phyloP scores from a whole-genome alignment of 192 early-diverging fungal genomes.

The Piromyces finnis region DNA sequence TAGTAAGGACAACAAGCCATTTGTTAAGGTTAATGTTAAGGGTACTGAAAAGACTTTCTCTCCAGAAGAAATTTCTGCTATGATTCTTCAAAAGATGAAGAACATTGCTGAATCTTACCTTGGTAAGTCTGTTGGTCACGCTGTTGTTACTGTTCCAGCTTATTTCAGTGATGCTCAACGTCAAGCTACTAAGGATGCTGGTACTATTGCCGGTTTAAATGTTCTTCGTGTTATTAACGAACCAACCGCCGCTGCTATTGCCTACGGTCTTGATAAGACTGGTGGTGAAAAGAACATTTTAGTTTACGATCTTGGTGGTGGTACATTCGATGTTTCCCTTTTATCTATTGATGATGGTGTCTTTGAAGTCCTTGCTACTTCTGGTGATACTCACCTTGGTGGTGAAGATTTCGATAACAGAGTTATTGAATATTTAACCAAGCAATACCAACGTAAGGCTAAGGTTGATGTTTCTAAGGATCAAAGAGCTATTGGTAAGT shows the following conservation, averaged over 20 bases:
- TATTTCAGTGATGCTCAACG: conserved; percentile 95
- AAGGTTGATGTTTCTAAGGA: conserved; percentile 65
- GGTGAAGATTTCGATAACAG: conserved; percentile 98
- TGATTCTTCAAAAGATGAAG: conserved; percentile 93
- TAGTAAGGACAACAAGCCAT: conserved; percentile 63
- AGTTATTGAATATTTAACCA: conserved; percentile 80
- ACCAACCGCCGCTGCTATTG: conserved; percentile 84
- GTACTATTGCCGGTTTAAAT: conserved; percentile 64
- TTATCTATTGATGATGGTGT: conserved; percentile 89
- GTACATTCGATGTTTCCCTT: conserved; percentile 96
- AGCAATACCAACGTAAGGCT: conserved; percentile 82
- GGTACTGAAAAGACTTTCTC: conserved; percentile 68
- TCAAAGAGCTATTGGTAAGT: conserved; percentile 79
- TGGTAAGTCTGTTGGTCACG: conserved; percentile 70
- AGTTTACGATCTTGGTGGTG: conserved; percentile 94
- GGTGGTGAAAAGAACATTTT: conserved; percentile 79
- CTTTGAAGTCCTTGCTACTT: conserved; percentile 87
- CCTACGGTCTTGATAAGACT: conserved; percentile 90
- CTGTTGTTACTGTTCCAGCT: conserved; percentile 90
- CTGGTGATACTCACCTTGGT: conserved; percentile 77
- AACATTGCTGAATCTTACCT: conserved; percentile 79
- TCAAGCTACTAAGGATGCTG: conserved; percentile 85
- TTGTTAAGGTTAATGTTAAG: conserved; percentile 69
- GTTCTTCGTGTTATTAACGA: conserved; percentile 84
- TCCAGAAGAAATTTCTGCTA: conserved; percentile 94